Evolutionary conservation across 169 alveolate species (phyloP), one percentile per base, ranked within the genome.

Genomic region (Cryptosporidium parvum): DNA sequence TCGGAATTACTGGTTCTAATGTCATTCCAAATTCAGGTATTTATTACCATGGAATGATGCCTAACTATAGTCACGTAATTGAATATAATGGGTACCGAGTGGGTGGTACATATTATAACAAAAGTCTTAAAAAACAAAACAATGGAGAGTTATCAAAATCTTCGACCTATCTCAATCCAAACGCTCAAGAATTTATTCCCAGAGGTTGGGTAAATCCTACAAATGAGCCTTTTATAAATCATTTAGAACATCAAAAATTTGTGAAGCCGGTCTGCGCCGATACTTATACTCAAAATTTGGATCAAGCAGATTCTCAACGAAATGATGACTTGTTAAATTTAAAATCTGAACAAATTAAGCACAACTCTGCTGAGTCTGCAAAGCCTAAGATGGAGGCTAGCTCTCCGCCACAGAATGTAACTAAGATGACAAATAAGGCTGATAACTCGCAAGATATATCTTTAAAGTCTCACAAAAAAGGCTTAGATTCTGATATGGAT

Each of bases 141-240:
- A 52, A 33, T 56, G 71, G 26, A 37, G 72, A 65, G 21, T 31
- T 31, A 16, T 59, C 56, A 39, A 73, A 56, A 21, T 31, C 53
- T 16, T 51, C 70, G 10, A 80, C 87, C 16, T 29, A 69, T 45
- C 65, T 80, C 3, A 80, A 80, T 65, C 87, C 87, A 29, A 80
- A 80, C 45, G 87, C 87, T 37, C 87, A 80, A 48, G 87, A 80
- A 35, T 80, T 80, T 59, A 53, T 80, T 33, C 87, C 87, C 35
- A 80, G 87, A 80, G 75, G 87, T 9, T 80, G 87, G 87, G 37
- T 80, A 62, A 62, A 62, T 65, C 75, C 58, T 53, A 59, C 29
- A 1, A 62, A 59, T 37, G 87, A 80, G 51, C 23, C 59, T 29
- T 5, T n/a, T 1, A 26, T n/a, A 7, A n/a, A n/a, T n/a, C 0